These are phyloP conservation scores for Gastrolobium bilobum DNA, from an alignment of 306 rosid genomes.

Conservation along the genomic window DNA sequence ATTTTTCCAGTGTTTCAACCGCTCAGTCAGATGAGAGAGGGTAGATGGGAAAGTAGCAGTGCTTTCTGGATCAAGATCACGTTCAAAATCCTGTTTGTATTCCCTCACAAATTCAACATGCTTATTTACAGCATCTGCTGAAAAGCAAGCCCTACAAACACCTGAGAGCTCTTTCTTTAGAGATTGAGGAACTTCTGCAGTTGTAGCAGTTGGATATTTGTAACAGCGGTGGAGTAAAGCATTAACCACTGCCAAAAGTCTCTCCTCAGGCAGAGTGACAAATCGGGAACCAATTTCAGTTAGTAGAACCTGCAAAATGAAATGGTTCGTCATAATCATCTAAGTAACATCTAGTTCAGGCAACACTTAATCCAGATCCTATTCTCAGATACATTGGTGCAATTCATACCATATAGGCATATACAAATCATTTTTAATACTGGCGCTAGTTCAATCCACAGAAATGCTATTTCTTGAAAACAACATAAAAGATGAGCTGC, in stretches of 20 bases:
- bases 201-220: conserved; percentile 98
- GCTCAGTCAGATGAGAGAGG: conserved; percentile 91
- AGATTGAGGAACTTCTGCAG: conserved; percentile 99
- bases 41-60: conserved; percentile 90
- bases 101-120: conserved; percentile 99
- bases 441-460: conserved; percentile 19
- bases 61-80: conserved; percentile 99
- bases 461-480: conserved; percentile 39
- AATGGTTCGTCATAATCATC: conserved; percentile 34
- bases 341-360: conserved; percentile 32
- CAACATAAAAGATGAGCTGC: conserved; percentile 12
- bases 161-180: conserved; percentile 99
- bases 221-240: conserved; percentile 99
- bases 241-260: conserved; percentile 97
- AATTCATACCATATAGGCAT: conserved; percentile 14
- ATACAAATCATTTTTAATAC: conserved; percentile 10
- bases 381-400: conserved; percentile 17
- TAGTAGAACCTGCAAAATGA: conserved; percentile 75
- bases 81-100: conserved; percentile 96
- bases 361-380: conserved; percentile 15
- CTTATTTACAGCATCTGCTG: conserved; percentile 96
- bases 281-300: conserved; percentile 99
- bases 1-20: conserved; percentile 97
- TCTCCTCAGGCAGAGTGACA: conserved; percentile 99
- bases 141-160: conserved; percentile 99